Evolutionary conservation across 2,329 filamentous ascomycete species (phyloP).

Genomic region (Pezicula rhizophila): DNA sequence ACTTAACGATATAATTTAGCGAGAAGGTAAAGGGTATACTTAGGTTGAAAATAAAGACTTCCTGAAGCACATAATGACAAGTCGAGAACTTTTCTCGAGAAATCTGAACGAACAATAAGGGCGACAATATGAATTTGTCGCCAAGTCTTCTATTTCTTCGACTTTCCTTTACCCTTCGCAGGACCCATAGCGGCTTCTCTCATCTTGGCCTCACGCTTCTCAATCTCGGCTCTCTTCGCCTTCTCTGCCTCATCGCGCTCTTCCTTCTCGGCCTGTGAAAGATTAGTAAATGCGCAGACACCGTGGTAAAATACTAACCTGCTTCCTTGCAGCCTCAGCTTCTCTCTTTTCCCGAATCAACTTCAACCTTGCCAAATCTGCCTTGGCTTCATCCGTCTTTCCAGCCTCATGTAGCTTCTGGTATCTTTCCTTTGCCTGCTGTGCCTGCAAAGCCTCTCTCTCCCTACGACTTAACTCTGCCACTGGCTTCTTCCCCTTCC

Average conservation of each 20-base stretch:
- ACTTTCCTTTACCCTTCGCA: constrained; percentile 20
- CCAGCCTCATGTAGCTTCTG: constrained; percentile 88
- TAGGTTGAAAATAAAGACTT: too few relatives aligned
- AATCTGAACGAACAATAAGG: too few relatives aligned
- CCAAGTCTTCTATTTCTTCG: constrained; percentile 6
- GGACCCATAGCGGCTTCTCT: constrained; percentile 27
- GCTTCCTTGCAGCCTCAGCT: constrained; percentile 74
- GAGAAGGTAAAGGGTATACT: too few relatives aligned
- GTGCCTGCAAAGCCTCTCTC: constrained; percentile 76
- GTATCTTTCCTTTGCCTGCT: constrained; percentile 83
- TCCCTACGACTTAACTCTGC: constrained; percentile 60
- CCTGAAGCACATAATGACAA: too few relatives aligned
- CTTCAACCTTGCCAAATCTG: constrained; percentile 77
- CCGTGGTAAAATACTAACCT: constrained; percentile 47
- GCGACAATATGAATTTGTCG: too few relatives aligned
- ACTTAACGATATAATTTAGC: too few relatives aligned
- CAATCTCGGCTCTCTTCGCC: constrained; percentile 39
- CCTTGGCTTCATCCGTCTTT: constrained; percentile 93
- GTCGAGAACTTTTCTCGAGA: too few relatives aligned
- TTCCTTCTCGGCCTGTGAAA: constrained; percentile 30
- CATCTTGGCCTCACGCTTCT: constrained; percentile 37
- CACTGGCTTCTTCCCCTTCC: constrained; percentile 33
- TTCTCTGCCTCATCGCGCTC: constrained; percentile 32
- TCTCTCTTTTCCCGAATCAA: constrained; percentile 82
- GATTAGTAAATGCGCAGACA: constrained; percentile 13